A percentile compares a stretch with the other conserved stretches of the same genome.
phyloP scores from a whole-genome alignment of 495 filamentous ascomycete genomes.

The Talaromyces liani region DNA sequence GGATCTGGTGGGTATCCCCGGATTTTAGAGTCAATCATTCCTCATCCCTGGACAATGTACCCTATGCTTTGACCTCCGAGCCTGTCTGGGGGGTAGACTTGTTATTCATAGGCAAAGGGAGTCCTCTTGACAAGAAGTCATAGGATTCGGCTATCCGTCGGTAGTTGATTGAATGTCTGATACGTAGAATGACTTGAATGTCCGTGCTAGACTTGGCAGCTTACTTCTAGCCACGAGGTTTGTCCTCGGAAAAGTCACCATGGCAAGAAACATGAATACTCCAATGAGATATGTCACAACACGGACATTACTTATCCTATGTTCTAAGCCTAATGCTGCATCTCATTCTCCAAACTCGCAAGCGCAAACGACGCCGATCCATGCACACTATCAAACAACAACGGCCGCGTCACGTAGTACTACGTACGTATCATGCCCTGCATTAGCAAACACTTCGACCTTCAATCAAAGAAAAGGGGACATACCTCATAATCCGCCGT shows the following conservation, averaged over 20 bases:
- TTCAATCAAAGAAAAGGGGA: conserved; percentile 6
- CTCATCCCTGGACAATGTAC: too few species aligned
- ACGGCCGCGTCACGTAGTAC: conserved; percentile 41
- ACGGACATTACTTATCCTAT: background rate
- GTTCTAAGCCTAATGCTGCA: background rate
- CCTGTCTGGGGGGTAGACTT: background rate
- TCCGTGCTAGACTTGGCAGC: background rate
- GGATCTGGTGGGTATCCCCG: background rate
- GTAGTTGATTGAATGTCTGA: background rate
- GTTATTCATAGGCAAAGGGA: background rate
- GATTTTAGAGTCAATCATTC: background rate
- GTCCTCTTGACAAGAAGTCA: background rate
- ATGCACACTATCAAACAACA: conserved; percentile 37
- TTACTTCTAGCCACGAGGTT: background rate
- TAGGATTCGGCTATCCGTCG: background rate
- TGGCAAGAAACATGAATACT: background rate
- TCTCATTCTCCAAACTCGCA: conserved; percentile 40
- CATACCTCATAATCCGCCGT: conserved; percentile 39
- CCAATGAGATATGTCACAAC: background rate
- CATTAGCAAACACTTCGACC: conserved; percentile 7
- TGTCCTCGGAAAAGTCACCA: too few species aligned
- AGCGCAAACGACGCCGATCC: conserved; percentile 41
- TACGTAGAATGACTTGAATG: background rate
- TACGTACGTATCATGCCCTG: conserved; percentile 16
- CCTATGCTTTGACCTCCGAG: background rate